A percentile compares a stretch with the other conserved stretches of the same genome.
These are phyloP conservation scores for Echinosophora koreensis DNA, from an alignment of 306 rosid species.

Conservation along the genomic window DNA sequence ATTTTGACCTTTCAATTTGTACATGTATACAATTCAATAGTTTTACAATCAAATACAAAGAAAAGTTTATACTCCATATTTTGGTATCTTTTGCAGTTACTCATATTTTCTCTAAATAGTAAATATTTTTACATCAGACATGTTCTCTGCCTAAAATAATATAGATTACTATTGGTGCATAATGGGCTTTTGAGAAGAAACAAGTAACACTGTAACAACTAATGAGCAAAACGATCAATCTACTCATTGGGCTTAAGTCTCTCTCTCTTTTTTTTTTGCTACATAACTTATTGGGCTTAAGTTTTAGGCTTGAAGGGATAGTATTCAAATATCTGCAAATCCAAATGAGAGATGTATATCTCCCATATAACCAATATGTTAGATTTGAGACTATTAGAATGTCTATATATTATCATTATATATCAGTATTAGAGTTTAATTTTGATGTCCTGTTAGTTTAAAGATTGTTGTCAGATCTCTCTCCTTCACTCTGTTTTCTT, in stretches of 20 bases:
- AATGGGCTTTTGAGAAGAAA: not conserved
- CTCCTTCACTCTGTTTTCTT: too few relatives aligned
- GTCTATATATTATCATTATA: not conserved
- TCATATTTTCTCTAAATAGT: not conserved
- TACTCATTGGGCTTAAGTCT: not conserved
- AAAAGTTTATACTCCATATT: slow-evolving; percentile 3
- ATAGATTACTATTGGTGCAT: not conserved
- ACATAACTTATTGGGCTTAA: not conserved
- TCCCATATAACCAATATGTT: not conserved
- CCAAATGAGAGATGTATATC: not conserved
- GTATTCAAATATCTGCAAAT: not conserved
- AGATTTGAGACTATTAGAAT: not conserved
- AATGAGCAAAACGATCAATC: not conserved
- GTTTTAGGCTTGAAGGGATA: not conserved
- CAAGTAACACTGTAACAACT: not conserved
- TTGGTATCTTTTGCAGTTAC: not conserved
- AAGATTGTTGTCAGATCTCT: too few relatives aligned
- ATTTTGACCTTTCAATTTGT: slow-evolving; percentile 18
- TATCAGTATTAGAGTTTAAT: not conserved
- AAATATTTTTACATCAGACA: too few relatives aligned
- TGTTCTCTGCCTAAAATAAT: too few relatives aligned
- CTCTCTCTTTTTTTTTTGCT: too few relatives aligned
- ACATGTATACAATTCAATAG: slow-evolving; percentile 28
- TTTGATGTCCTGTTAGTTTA: too few relatives aligned
- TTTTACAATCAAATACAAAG: slow-evolving; percentile 35